Conservation (phyloP, 73 alveolate genomes). For the Tetrahymena thermophila region DNA sequence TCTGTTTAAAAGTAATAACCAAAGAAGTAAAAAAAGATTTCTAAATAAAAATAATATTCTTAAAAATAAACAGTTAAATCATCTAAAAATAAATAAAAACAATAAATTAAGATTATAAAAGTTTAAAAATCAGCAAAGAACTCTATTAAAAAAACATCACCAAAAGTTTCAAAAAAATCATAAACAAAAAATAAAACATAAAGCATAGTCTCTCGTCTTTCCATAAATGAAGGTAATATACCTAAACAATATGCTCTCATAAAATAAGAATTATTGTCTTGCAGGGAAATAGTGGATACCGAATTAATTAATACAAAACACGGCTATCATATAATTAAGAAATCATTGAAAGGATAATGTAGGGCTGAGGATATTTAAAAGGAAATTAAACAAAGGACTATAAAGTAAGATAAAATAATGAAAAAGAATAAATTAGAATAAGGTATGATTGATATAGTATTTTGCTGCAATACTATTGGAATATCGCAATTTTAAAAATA, state of each 20-base stretch:
- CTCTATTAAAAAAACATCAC: no score
- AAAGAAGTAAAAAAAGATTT: no score
- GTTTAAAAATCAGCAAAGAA: not conserved
- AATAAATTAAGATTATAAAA: no score
- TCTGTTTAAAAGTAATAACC: not conserved
- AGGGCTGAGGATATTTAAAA: not conserved
- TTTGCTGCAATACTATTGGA: slow-evolving; percentile 61
- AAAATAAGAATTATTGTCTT: not conserved
- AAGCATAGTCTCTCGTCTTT: not conserved
- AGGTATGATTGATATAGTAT: slow-evolving; percentile 53
- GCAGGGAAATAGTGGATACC: not conserved
- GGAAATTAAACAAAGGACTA: not conserved
- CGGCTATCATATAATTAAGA: not conserved
- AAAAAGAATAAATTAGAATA: not conserved
- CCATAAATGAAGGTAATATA: not conserved
- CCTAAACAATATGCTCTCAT: not conserved
- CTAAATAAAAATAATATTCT: not conserved
- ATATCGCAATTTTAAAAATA: slow-evolving; percentile 48
- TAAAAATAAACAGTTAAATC: no score
- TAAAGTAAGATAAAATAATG: not conserved
- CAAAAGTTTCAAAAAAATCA: not conserved
- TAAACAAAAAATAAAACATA: no score
- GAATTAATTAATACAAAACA: not conserved
- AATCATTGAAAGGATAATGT: not conserved
- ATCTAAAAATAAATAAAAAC: not conserved